Conservation (phyloP, 1,284 basidiomycete species). For the Ceraceosorus guamensis region DNA sequence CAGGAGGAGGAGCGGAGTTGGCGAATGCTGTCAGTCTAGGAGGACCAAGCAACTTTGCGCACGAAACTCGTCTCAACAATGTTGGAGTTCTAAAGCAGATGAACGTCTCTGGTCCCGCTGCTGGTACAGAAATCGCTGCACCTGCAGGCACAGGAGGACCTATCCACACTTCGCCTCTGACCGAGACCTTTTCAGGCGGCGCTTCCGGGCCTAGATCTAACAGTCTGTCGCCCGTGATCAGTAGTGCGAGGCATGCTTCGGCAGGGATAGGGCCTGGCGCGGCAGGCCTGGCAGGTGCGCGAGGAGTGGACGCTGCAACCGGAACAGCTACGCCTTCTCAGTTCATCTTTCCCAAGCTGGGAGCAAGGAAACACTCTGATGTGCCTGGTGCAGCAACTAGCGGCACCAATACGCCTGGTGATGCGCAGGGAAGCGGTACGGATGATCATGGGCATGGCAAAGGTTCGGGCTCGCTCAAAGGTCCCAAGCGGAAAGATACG, state of each 20-base stretch:
- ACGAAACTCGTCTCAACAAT: conserved; percentile 3
- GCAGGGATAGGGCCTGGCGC: conserved; percentile 35
- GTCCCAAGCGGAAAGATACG: conserved; percentile 24
- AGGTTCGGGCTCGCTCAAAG: background rate
- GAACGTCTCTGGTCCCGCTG: too few relatives aligned
- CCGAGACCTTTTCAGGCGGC: background rate
- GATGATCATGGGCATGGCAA: background rate
- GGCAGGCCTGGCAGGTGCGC: conserved; percentile 28
- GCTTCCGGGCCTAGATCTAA: background rate
- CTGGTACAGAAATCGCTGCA: background rate
- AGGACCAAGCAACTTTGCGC: conserved; percentile 8
- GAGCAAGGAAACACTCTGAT: conserved; percentile 22
- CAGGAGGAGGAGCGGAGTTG: conserved; percentile 10
- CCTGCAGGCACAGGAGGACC: background rate
- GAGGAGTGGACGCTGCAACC: conserved; percentile 17
- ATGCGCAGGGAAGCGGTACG: background rate
- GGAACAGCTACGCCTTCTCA: conserved; percentile 32
- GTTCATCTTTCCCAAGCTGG: conserved; percentile 44
- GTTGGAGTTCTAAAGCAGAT: conserved; percentile 11
- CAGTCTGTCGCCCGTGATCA: conserved; percentile 13
- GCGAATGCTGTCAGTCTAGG: conserved; percentile 10
- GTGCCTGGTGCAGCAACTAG: background rate
- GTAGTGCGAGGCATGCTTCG: too few relatives aligned
- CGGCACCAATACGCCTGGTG: conserved; percentile 1
- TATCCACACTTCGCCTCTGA: background rate